These are phyloP conservation scores for Bipolaris zeicola DNA, from an alignment of 2,329 filamentous ascomycete species.

Conservation along the genomic window DNA sequence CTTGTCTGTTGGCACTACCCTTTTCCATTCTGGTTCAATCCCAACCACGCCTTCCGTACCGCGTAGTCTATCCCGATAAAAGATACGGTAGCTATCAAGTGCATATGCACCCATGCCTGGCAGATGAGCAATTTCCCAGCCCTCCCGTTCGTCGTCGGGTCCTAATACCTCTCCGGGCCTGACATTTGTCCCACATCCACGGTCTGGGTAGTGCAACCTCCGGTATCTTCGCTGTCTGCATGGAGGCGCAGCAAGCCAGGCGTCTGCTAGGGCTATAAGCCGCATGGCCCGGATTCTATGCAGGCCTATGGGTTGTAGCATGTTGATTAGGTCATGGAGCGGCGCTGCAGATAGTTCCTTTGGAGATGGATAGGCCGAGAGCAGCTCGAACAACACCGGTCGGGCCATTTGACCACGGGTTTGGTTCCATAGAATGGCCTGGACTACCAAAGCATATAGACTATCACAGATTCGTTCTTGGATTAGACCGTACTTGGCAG, in stretches of 20 bases:
- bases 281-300: conserved; percentile 61
- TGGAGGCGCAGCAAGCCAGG: conserved; percentile 71
- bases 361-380: conserved; percentile 70
- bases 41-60: conserved; percentile 59
- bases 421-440: conserved; percentile 82
- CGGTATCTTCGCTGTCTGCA: conserved; percentile 61
- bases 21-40: conserved; percentile 90
- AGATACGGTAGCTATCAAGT: conserved; percentile 90
- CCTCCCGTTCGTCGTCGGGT: conserved; percentile 46
- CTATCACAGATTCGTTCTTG: conserved; percentile 78
- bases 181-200: conserved; percentile 46
- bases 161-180: conserved; percentile 51
- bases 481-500: conserved; percentile 71
- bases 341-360: conserved; percentile 58
- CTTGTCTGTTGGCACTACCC: conserved; percentile 81
- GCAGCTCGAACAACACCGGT: conserved; percentile 73
- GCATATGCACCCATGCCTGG: conserved; percentile 77
- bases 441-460: conserved; percentile 81
- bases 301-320: conserved; percentile 37
- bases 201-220: conserved; percentile 53
- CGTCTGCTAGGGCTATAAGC: conserved; percentile 71
- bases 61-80: conserved; percentile 80
- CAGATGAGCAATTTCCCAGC: conserved; percentile 86
- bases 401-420: conserved; percentile 76
- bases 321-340: conserved; percentile 20